Evolutionary conservation across 2,329 filamentous ascomycete species (phyloP).

Genomic region (Sarocladiaceae sp.): DNA sequence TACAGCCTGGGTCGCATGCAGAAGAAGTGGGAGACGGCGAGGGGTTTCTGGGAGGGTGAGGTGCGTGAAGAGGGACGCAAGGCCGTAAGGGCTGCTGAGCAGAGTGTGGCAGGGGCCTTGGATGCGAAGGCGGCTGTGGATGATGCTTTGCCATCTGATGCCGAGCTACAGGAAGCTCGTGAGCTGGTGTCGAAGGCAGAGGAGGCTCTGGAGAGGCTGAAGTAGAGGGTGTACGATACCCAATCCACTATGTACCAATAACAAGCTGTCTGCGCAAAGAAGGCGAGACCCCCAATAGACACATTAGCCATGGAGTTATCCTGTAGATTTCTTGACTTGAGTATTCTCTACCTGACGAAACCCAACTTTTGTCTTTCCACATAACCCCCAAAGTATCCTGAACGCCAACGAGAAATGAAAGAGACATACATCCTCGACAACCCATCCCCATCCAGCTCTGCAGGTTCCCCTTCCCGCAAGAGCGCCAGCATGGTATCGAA

Average conservation of each 20-base stretch:
- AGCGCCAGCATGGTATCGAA: conserved; percentile 3
- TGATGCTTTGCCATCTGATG: conserved; percentile 4
- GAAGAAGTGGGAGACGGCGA: conserved; percentile 54
- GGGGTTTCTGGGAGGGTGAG: conserved; percentile 57
- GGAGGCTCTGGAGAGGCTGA: conserved; percentile 40
- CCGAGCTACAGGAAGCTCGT: conserved; percentile 24
- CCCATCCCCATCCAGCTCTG: not conserved
- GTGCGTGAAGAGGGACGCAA: conserved; percentile 62
- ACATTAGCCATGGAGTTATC: not conserved
- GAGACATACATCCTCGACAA: not conserved
- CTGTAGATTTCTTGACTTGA: not conserved
- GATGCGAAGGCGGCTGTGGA: conserved; percentile 17
- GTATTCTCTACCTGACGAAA: not conserved
- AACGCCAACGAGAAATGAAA: conserved; percentile 6
- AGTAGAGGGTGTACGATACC: conserved; percentile 23
- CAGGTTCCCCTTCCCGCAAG: not conserved
- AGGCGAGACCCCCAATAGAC: too few species aligned
- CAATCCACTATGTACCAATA: conserved; percentile 1
- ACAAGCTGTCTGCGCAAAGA: too few species aligned
- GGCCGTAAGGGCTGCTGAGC: conserved; percentile 51
- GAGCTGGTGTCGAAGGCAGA: conserved; percentile 43
- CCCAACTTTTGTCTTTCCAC: conserved; percentile 8
- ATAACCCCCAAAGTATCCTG: not conserved
- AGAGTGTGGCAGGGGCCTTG: conserved; percentile 43
- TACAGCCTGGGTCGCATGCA: conserved; percentile 56